Evolutionary conservation across 2,329 filamentous ascomycete species (phyloP).

Genomic region (Delphinella strobiligena): DNA sequence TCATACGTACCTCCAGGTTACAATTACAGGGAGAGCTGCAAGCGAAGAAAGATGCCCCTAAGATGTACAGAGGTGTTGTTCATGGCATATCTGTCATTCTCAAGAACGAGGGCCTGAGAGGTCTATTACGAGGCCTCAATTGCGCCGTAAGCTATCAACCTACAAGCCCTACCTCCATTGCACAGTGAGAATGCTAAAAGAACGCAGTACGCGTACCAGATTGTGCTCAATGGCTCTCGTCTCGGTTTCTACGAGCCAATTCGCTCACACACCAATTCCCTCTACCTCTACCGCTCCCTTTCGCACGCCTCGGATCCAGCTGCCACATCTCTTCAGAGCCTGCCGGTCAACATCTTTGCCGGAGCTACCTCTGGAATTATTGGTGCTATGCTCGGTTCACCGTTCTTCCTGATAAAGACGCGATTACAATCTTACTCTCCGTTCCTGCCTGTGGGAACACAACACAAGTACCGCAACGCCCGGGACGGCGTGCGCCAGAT

Average conservation of each 20-base stretch:
- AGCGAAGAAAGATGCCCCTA: slow-evolving; percentile 68
- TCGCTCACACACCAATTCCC: slow-evolving; percentile 44
- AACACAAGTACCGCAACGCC: slow-evolving; percentile 82
- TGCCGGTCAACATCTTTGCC: slow-evolving; percentile 86
- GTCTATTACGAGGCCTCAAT: slow-evolving; percentile 78
- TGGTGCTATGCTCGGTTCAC: slow-evolving; percentile 83
- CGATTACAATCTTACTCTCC: slow-evolving; percentile 88
- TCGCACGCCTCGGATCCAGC: slow-evolving; percentile 40
- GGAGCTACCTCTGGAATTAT: slow-evolving; percentile 82
- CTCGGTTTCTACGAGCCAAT: slow-evolving; percentile 96
- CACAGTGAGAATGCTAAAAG: not conserved
- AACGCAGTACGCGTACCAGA: slow-evolving; percentile 75
- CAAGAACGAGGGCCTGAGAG: slow-evolving; percentile 74
- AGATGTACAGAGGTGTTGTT: slow-evolving; percentile 80
- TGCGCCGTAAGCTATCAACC: slow-evolving; percentile 48
- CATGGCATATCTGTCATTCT: slow-evolving; percentile 87
- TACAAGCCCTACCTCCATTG: not conserved
- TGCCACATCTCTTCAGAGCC: slow-evolving; percentile 50
- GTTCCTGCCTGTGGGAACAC: slow-evolving; percentile 89
- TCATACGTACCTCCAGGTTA: slow-evolving; percentile 45
- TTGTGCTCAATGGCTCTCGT: slow-evolving; percentile 90
- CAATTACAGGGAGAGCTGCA: slow-evolving; percentile 95
- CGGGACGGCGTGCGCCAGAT: slow-evolving; percentile 74
- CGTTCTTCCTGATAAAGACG: slow-evolving; percentile 97
- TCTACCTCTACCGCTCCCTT: slow-evolving; percentile 50